Evolutionary conservation across 192 early-diverging fungal genomes (phyloP).

Genomic region (Diversispora epigaea): DNA sequence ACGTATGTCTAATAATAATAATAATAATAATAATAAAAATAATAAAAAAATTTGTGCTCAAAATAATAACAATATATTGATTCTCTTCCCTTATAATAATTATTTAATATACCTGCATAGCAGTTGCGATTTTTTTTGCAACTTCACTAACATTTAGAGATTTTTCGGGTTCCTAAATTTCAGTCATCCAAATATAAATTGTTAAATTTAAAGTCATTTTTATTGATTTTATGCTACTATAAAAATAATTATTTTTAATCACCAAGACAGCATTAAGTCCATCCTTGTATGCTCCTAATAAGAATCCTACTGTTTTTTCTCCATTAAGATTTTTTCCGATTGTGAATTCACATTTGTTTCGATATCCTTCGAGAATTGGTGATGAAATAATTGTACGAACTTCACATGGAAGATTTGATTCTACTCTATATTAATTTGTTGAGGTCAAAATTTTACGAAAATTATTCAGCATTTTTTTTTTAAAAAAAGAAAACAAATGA

Average conservation of each 20-base stretch:
- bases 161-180: slow-evolving; percentile 36
- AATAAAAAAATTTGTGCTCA: background rate
- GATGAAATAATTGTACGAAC: slow-evolving; percentile 49
- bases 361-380: slow-evolving; percentile 59
- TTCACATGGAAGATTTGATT: slow-evolving; percentile 33
- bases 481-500: background rate
- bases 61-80: too few relatives aligned
- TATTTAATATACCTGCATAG: slow-evolving; percentile 43
- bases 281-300: slow-evolving; percentile 62
- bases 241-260: background rate
- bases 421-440: background rate
- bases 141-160: slow-evolving; percentile 47
- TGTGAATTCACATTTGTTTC: slow-evolving; percentile 80
- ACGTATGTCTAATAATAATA: slow-evolving; percentile 36
- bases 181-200: background rate
- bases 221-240: background rate
- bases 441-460: background rate
- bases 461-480: background rate
- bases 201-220: background rate
- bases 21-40: background rate
- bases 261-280: slow-evolving; percentile 57
- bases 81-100: background rate
- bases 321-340: slow-evolving; percentile 61
- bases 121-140: slow-evolving; percentile 52
- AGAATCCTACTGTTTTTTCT: slow-evolving; percentile 61